phyloP scores from a whole-genome alignment of 1,284 basidiomycete species.

The Cystobasidium sp. region DNA sequence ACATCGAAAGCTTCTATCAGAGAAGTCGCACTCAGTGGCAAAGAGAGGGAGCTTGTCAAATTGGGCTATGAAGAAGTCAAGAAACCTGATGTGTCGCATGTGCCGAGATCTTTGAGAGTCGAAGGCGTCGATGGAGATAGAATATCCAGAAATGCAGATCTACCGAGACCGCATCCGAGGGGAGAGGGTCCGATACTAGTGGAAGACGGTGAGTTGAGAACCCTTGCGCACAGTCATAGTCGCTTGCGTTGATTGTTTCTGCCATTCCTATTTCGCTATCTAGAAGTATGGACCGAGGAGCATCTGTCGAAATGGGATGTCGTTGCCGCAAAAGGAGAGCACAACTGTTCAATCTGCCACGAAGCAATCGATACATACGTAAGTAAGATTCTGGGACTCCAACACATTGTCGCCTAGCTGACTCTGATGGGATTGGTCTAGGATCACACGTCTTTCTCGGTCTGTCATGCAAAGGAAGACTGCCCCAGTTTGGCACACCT shows the following conservation, averaged over 20 bases:
- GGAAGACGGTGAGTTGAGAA: slow-evolving; percentile 64
- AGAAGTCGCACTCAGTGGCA: not conserved
- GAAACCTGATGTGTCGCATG: slow-evolving; percentile 40
- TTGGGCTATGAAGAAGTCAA: slow-evolving; percentile 41
- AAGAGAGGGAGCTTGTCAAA: slow-evolving; percentile 20
- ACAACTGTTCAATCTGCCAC: slow-evolving; percentile 65
- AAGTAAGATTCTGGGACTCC: slow-evolving; percentile 50
- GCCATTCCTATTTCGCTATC: slow-evolving; percentile 40
- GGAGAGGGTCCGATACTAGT: slow-evolving; percentile 65
- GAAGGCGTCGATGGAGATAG: slow-evolving; percentile 74
- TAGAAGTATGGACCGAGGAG: slow-evolving; percentile 63
- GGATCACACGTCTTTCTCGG: slow-evolving; percentile 65
- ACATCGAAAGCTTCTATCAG: not conserved
- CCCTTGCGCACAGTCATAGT: slow-evolving; percentile 42
- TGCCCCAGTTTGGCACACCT: slow-evolving; percentile 70
- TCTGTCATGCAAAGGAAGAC: slow-evolving; percentile 61
- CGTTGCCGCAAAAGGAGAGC: slow-evolving; percentile 53
- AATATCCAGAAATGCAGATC: slow-evolving; percentile 55
- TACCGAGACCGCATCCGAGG: slow-evolving; percentile 4
- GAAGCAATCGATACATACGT: slow-evolving; percentile 62
- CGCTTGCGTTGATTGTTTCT: not conserved
- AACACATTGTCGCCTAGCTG: not conserved
- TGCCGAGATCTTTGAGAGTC: slow-evolving; percentile 53
- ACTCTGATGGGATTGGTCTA: slow-evolving; percentile 53
- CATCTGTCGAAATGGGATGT: slow-evolving; percentile 65